Percentiles rank a stretch among this genome's conserved stretches.
Conservation (phyloP, 2,329 filamentous ascomycete genomes). For the Sclerotinia glacialis region DNA sequence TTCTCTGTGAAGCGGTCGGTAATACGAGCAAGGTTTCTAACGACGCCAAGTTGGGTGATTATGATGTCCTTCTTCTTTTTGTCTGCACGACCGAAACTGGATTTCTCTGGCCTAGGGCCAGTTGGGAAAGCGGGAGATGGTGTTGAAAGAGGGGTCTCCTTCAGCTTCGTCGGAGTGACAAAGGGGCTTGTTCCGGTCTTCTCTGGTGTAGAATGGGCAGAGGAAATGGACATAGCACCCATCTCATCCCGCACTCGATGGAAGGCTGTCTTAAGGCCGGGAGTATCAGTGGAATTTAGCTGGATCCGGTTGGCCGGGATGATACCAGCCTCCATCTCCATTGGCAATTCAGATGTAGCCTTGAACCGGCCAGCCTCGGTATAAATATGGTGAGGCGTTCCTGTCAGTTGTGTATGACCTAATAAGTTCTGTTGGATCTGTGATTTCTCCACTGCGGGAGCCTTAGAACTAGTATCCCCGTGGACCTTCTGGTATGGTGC, state of each 20-base stretch:
- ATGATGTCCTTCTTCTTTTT: conserved; percentile 28
- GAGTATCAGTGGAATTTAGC: neutral
- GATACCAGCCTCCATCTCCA: neutral
- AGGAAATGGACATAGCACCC: neutral
- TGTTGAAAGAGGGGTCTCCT: neutral
- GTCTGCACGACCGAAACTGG: conserved; percentile 21
- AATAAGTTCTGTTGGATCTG: neutral
- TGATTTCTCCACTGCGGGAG: neutral
- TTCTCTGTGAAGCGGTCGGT: conserved; percentile 21
- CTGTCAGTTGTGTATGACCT: neutral
- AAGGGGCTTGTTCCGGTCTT: neutral
- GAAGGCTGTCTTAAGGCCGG: neutral
- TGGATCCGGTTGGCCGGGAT: conserved; percentile 1
- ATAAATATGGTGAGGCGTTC: neutral
- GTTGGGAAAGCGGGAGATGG: neutral
- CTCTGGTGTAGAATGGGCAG: neutral
- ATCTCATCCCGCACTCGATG: neutral
- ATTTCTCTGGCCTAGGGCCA: neutral
- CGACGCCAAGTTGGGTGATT: conserved; percentile 23
- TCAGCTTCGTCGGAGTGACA: neutral
- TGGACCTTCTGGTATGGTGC: neutral
- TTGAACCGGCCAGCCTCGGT: neutral
- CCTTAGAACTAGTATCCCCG: neutral
- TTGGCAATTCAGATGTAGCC: neutral
- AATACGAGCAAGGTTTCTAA: conserved; percentile 24